phyloP scores from a whole-genome alignment of 2,329 filamentous ascomycete species.

The Calonectria montana region DNA sequence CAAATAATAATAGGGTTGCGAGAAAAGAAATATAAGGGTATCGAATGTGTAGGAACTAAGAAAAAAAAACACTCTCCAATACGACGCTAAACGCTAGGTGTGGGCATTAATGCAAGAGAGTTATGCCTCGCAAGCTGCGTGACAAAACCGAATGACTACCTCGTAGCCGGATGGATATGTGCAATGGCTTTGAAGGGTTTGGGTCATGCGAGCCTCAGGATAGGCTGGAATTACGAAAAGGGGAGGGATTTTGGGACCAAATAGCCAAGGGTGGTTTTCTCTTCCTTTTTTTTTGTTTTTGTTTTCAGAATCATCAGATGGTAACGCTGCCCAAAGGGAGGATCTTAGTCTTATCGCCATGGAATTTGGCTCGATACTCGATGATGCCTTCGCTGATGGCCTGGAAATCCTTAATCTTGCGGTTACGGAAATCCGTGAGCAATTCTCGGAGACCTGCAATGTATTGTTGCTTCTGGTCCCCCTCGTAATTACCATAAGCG shows the following conservation, averaged over 20 bases:
- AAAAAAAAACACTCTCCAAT: not conserved
- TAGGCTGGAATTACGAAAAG: slow-evolving; percentile 30
- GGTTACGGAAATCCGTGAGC: slow-evolving; percentile 68
- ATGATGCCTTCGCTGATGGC: slow-evolving; percentile 75
- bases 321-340: slow-evolving; percentile 65
- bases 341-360: slow-evolving; percentile 72
- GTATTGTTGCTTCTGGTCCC: slow-evolving; percentile 71
- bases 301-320: slow-evolving; percentile 39
- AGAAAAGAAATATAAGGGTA: slow-evolving; percentile 26
- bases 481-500: slow-evolving; percentile 71
- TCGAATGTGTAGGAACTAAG: slow-evolving; percentile 25
- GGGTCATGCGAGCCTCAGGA: slow-evolving; percentile 23
- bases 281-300: not conserved
- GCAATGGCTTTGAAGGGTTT: slow-evolving; percentile 35
- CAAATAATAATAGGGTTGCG: not conserved
- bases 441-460: slow-evolving; percentile 71
- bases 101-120: slow-evolving; percentile 7
- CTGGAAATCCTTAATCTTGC: slow-evolving; percentile 73
- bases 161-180: slow-evolving; percentile 23
- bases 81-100: slow-evolving; percentile 3
- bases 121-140: slow-evolving; percentile 18
- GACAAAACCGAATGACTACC: slow-evolving; percentile 15
- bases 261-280: not conserved
- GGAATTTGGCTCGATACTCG: slow-evolving; percentile 73
- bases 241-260: slow-evolving; percentile 7